Evolutionary conservation across 305 asterid genomes (phyloP), one percentile per base, ranked within the genome.

Genomic region (Fraxinus velutina): DNA sequence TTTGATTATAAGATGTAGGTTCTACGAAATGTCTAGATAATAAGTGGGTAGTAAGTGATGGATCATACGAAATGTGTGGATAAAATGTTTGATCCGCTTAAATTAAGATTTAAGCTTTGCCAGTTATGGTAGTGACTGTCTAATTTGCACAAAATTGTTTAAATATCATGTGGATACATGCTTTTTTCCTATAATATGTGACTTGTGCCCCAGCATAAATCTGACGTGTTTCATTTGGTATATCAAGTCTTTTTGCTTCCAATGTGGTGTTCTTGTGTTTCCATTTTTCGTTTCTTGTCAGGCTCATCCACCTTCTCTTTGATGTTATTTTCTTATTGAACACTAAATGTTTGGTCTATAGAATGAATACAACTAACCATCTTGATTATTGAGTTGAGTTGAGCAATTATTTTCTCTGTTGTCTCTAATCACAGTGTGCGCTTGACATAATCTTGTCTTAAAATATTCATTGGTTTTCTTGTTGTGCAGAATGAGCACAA

Each of bases 401-500:
- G 6, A 47, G 57, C 57, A 47, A 47, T 47, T 47, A 47, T 12
- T 44, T 47, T 47, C 57, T 47, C 17, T 47, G 57, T 47, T 3
- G 57, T 47, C 57, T 47, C 6, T 1, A 47, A 47, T 50, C 62
- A 50, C 62, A 15, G 60, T 15, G 22, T 50, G 62, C 19, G 62
- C 22, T 15, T n/a, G 22, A 50, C 8, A 15, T 10, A 10, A 2
- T 15, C 60, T 50, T 50, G 21, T 50, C 55, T 44, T 10, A 44
- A 2, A 15, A 47, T 47, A 50, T 15, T 4, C 62, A n/a, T 50
- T 50, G 22, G 21, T 68, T 7, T 27, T 52, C 74, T 30, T 73
- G 6, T 82, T 75, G 5, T 81, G 84, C 81, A 88, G 91, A 95
- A 95, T 5, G 99, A 95, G 86, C 99, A 93, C 50, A 96, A 93